A percentile compares a stretch with the other conserved stretches of the same genome.
Evolutionary conservation across 2,329 filamentous ascomycete species (phyloP).

Genomic region (Aspergillus clavatus): DNA sequence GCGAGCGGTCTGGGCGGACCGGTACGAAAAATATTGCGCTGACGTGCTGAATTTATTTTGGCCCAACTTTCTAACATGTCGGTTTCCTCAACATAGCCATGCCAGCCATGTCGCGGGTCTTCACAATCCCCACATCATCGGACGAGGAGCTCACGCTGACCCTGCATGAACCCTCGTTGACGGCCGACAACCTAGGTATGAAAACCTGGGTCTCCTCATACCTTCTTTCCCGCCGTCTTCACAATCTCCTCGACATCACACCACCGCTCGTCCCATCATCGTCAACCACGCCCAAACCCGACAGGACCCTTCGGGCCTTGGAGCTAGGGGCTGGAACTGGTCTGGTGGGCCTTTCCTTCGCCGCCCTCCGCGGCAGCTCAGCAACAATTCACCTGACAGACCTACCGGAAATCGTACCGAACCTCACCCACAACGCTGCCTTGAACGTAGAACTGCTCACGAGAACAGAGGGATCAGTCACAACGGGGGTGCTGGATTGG

Average conservation of each 20-base stretch:
- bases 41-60: not conserved
- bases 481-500: slow-evolving; percentile 71
- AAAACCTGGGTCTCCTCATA: slow-evolving; percentile 97
- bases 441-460: slow-evolving; percentile 58
- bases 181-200: slow-evolving; percentile 79
- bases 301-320: slow-evolving; percentile 46
- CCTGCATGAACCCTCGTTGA: slow-evolving; percentile 81
- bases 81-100: slow-evolving; percentile 44
- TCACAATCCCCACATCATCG: slow-evolving; percentile 50
- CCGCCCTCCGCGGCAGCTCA: slow-evolving; percentile 56
- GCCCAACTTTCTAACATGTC: slow-evolving; percentile 1
- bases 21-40: slow-evolving; percentile 44
- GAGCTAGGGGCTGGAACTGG: slow-evolving; percentile 90
- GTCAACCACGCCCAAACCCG: slow-evolving; percentile 16
- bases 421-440: slow-evolving; percentile 68
- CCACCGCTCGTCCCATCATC: slow-evolving; percentile 28
- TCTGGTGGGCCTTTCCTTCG: slow-evolving; percentile 80
- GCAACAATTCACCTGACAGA: slow-evolving; percentile 72
- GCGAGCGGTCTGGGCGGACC: slow-evolving; percentile 77
- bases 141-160: slow-evolving; percentile 56
- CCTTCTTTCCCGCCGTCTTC: slow-evolving; percentile 70
- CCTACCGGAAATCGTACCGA: slow-evolving; percentile 74
- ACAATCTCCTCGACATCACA: slow-evolving; percentile 36
- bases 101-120: slow-evolving; percentile 58
- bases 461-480: slow-evolving; percentile 52